Evolutionary conservation across 2,329 filamentous ascomycete species (phyloP), one percentile per base, ranked within the genome.

Genomic region (Aspergillus udagawae): DNA sequence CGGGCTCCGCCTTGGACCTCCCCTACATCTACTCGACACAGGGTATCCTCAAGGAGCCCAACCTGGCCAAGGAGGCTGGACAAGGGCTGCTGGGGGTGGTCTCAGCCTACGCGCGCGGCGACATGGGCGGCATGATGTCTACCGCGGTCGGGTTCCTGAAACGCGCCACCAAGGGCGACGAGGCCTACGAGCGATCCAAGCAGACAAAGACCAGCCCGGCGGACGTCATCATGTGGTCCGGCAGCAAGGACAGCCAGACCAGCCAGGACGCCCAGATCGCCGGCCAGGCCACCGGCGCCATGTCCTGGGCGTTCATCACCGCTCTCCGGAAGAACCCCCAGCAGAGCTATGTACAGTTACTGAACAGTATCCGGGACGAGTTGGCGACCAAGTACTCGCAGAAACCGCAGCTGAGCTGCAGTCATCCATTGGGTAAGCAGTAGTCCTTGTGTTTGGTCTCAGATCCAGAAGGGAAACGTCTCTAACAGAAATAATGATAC

Each of bases 221-320:
- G 44, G 94, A 99, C 75, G 94, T 99, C 32, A 86, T 99, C 72
- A 96, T 97, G 90, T 96, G 92, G 89, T 96, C 91, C 60, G 94
- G 94, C 56, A 95, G 91, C 79, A 97, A 96, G 77, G 94, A 99
- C 71, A 86, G 88, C 60, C 94, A 97, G 77, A 99, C 94, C 67
- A 96, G 92, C 58, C 90, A 91, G 77, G 94, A 99, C 74, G 92
- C 94, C 12, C 90, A 86, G 28, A 97, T 97, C 64, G 85, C 83
- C 47, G 86, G 91, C 56, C 84, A 97, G 77, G 93, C 94, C 35
- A 99, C 94, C 0, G 94, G 94, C 55, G 94, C 94, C 74, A 97
- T 99, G 94, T 96, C 92, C 3, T 97, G 90, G 86, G 94, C 94
- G 2, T 99, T 99, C 74, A 94, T 99, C 74, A 86, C 83, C 1